Base-by-base conservation (phyloP, 441 rosid species). In the Pelargonium hybrid region DNA sequence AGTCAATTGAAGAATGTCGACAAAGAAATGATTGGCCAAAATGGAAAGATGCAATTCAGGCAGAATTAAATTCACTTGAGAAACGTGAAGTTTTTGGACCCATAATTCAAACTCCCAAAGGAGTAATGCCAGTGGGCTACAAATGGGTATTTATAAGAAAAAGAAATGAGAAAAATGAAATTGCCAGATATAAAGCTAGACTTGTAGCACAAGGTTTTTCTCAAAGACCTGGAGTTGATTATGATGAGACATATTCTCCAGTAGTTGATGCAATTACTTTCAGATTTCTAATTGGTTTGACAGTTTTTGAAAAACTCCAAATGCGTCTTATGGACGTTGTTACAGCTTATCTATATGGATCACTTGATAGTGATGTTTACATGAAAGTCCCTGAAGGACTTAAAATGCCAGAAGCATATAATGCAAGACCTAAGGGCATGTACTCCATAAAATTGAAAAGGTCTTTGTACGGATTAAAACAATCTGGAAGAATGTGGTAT, bases 221-320 rank as follows among this genome's bases (percentile, higher is more conserved):
- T 7, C 61, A 71, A 64, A 71, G 39, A 70, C 63, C 45, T 37
- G 47, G 47, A 9, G 26, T 64, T 45, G 69, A 71, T 48, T 71
- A 63, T 43, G 69, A 71, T 15, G 48, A 63, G 11, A 64, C 74
- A 45, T 71, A 71, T 63, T 71, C 74, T 71, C 62, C 48, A 18
- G 62, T 71, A 20, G 20, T 71, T 26, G 45, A 63, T 45, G 74
- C 47, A 64, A 64, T 71, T 29, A 54, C 61, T 4, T 48, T 71
- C 29, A 0, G 47, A 13, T 71, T 10, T 47, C 17, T 71, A 3
- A 71, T 71, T 45, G 63, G 68, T 45, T 5, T 64, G 62, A 17
- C 45, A 26, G 13, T 21, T 7, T 11, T 2, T 18, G 23, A 70
- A 65, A 20, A 15, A 26, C 39, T 48, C 10, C 1, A 45, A 8